Percentiles rank a stretch among this genome's conserved stretches.
These are phyloP conservation scores for Phoma sp. DNA, from an alignment of 2,329 filamentous ascomycete genomes.

Conservation along the genomic window DNA sequence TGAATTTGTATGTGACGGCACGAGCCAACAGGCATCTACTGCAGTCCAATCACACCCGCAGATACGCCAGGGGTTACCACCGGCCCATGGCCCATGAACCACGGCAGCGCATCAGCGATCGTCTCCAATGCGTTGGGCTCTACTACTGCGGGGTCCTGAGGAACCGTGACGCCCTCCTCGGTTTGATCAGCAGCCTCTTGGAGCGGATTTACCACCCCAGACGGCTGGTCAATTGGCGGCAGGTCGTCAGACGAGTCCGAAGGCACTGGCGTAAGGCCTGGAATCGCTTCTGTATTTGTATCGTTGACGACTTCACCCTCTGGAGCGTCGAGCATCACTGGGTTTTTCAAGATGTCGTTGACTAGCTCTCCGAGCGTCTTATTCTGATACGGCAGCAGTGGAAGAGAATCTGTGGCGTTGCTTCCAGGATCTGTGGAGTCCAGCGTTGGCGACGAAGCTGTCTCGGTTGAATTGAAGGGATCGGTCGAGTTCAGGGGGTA, in stretches of 20 bases:
- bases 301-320: not conserved
- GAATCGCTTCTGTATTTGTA: no score
- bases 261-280: not conserved
- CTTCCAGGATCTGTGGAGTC: not conserved
- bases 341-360: not conserved
- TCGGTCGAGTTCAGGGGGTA: not conserved
- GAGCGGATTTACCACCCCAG: not conserved
- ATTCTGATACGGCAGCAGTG: slow-evolving; percentile 7
- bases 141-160: not conserved
- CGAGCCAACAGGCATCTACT: not conserved
- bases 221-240: not conserved
- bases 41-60: not conserved
- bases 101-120: slow-evolving; percentile 7
- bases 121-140: not conserved
- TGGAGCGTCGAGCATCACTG: not conserved
- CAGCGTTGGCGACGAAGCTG: not conserved
- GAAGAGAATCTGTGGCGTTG: not conserved
- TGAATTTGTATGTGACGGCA: not conserved
- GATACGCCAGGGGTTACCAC: not conserved
- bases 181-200: slow-evolving; percentile 9
- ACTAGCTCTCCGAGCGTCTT: slow-evolving; percentile 13
- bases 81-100: not conserved
- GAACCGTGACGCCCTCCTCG: not conserved
- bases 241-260: not conserved
- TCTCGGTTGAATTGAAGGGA: not conserved